Base-by-base conservation (phyloP, 2,329 filamentous ascomycete species). In the Nemania bipapillata region DNA sequence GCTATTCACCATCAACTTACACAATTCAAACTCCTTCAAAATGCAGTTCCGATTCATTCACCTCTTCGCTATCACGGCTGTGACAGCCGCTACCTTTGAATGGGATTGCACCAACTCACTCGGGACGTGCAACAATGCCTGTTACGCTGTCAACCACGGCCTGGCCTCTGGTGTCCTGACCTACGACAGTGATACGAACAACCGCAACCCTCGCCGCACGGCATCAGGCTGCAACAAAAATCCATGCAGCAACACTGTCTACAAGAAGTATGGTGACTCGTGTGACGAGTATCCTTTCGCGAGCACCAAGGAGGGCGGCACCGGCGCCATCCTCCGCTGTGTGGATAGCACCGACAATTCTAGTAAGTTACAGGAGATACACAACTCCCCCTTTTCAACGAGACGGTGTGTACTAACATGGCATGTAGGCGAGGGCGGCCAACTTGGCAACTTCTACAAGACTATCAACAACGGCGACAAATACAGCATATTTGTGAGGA, bases 301-400 rank as follows among this genome's bases (percentile, higher is more conserved):
- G 15, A 61, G 58, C 30, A 15, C 20, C 35, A 11, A 37, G 6
- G 28, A 52, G 45, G 45, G 58, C 9, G 58, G 58, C 9, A 40
- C 17, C n/a, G 15, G 11, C 15, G 49, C 58, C 26, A 61, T 61
- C 8, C 28, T 61, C n/a, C 58, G 58, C 11, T 61, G 58, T 12
- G 58, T 61, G 28, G 58, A 61, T 20, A 52, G 45, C 45, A 61
- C 45, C n/a, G 58, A 61, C 17, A 61, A 61, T n/a, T 54, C 52
- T 37, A 54, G 52, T 54, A 54, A 22, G 52, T 30, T 11, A 30
- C 11, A 35, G 6, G 30, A 37, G 17, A 20, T 9, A 4, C 9
- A 32, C 30, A 32, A 32, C 30, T 32, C 30, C 30, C 9, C 52
- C 28, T 7, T 54, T 35, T 54, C 22, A 20, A 22, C 8, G 17